Conservation (phyloP, 805 yeast genomes). For the Spathaspora hagerdaliae region DNA sequence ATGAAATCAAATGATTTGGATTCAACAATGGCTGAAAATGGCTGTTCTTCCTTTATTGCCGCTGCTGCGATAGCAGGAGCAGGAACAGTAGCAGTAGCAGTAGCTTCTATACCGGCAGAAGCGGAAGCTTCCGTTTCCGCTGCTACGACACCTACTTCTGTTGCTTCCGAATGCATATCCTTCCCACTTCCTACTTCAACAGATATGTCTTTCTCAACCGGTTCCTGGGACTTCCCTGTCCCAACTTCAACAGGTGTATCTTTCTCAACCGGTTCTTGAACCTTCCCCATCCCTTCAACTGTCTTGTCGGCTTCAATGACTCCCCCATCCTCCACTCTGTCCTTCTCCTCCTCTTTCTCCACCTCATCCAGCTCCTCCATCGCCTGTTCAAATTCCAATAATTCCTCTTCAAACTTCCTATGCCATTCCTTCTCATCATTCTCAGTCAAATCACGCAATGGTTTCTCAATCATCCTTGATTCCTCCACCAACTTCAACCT, state of each 20-base stretch:
- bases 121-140: not conserved
- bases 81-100: not conserved
- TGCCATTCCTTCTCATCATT: conserved; percentile 31
- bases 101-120: not conserved
- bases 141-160: not conserved
- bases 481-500: conserved; percentile 75
- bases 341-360: conserved; percentile 1
- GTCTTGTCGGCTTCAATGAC: not conserved
- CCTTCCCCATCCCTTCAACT: not conserved
- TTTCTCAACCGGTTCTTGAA: not conserved
- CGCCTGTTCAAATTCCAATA: conserved; percentile 11
- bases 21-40: not conserved
- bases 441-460: conserved; percentile 58
- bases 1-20: conserved; percentile 47
- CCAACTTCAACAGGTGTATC: not conserved
- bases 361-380: conserved; percentile 9
- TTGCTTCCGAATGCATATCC: not conserved
- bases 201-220: not conserved
- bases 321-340: not conserved
- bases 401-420: conserved; percentile 21
- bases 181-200: not conserved
- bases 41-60: not conserved
- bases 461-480: conserved; percentile 74
- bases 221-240: not conserved
- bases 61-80: not conserved